Conservation (phyloP, 108 stramenopile species). For the Nitzschia sp. region DNA sequence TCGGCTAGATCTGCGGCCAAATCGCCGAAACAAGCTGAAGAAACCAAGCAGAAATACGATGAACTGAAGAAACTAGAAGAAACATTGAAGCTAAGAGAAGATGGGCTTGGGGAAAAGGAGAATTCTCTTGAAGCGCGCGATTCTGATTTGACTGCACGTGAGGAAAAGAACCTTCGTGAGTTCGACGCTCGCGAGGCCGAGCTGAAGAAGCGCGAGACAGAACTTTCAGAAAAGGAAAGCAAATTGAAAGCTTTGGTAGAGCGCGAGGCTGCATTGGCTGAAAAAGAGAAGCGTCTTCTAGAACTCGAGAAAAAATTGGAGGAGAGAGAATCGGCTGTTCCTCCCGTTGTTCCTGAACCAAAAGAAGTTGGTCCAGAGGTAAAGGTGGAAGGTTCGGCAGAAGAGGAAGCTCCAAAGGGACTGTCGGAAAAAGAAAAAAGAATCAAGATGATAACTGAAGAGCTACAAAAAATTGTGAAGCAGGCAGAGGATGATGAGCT, state of each 20-base stretch:
- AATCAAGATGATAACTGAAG: constrained; percentile 25
- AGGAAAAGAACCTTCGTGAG: background rate
- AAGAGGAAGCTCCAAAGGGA: background rate
- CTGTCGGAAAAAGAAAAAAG: constrained; percentile 17
- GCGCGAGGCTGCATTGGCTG: background rate
- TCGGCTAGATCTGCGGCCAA: background rate
- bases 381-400: background rate
- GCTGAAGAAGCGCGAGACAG: background rate
- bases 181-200: background rate
- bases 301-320: constrained; percentile 5
- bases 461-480: constrained; percentile 19
- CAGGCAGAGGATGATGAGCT: constrained; percentile 25
- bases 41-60: constrained; percentile 1
- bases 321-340: background rate
- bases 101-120: background rate
- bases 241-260: background rate
- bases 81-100: background rate
- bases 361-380: background rate
- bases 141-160: background rate
- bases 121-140: background rate
- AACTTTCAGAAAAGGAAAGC: background rate
- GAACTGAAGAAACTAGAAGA: background rate
- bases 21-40: background rate
- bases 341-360: background rate
- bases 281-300: background rate